phyloP scores from a whole-genome alignment of 2,329 filamentous ascomycete genomes.

The Apiospora sp. region DNA sequence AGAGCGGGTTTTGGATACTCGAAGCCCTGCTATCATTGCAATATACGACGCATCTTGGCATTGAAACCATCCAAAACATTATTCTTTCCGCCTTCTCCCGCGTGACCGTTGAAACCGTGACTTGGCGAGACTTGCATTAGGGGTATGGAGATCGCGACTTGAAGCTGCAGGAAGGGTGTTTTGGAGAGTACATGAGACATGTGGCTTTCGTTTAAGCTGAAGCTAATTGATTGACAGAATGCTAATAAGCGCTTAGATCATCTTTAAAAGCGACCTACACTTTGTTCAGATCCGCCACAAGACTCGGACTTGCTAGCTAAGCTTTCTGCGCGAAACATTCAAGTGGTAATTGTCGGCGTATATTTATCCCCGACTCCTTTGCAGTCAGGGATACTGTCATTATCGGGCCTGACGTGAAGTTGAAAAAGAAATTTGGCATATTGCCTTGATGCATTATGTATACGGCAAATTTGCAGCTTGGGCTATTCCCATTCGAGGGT shows the following conservation, averaged over 20 bases:
- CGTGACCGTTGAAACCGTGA: background rate
- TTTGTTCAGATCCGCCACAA: background rate
- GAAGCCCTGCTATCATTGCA: slow-evolving; percentile 2
- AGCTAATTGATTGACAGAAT: background rate
- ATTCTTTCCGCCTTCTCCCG: background rate
- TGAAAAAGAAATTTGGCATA: too few species aligned
- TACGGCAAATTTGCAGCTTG: too few species aligned
- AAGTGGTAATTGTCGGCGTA: too few species aligned
- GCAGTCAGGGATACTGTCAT: too few species aligned
- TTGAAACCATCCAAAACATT: background rate
- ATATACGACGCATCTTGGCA: slow-evolving; percentile 16
- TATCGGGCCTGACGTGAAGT: too few species aligned
- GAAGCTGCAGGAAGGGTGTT: background rate
- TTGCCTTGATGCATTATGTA: too few species aligned
- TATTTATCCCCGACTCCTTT: too few species aligned
- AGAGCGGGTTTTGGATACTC: background rate
- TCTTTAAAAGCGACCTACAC: background rate
- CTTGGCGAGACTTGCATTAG: background rate
- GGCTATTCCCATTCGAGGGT: too few species aligned
- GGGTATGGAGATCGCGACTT: background rate
- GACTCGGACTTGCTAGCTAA: background rate
- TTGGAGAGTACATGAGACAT: background rate
- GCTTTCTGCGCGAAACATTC: too few species aligned
- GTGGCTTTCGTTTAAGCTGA: background rate
- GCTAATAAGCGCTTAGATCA: background rate